Base-by-base conservation (phyloP, 2,329 filamentous ascomycete genomes). In the Exserohilum turcica region DNA sequence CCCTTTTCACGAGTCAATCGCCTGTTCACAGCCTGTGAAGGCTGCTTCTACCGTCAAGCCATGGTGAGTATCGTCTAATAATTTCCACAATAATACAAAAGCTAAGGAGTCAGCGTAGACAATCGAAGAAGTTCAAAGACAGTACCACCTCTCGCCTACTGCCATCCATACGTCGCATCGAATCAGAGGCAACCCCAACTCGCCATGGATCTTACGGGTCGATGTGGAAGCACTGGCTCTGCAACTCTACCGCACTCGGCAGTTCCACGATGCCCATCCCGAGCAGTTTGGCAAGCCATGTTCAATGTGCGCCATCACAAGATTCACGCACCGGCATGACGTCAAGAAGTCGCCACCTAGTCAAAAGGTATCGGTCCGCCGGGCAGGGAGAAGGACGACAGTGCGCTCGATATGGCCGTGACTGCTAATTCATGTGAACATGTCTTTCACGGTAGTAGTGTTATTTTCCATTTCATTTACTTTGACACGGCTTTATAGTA, bases 141-240 rank as follows among this genome's bases (percentile, higher is more conserved):
- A 70, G 43, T 71, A 68, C 46, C 68, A 72, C 56, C 60, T 70
- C 46, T 57, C 57, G 5, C 46, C 57, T 9, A 31, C 57, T 5
- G 58, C 61, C 7, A 33, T 65, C 18, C 39, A 57, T 15, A 10
- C 53, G n/a, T 60, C 54, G 1, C 57, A 54, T 21, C 31, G 43
- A 5, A 60, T 70, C 38, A 57, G 68, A 43, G 54, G 62, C 12
- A 48, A 36, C 21, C 52, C 48, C 6, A 24, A 52, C 29, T 60
- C 57, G 10, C 44, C 52, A 32, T 72, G 68, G 69, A 46, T 67
- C 16, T 60, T 71, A 3, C 65, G 68, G 16, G 53, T 64, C 43
- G 67, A 72, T 31, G 66, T 72, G 15, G 70, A 72, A 28, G 64
- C 63, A 8, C 50, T 72, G 21, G 68, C 67, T 3, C 39, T 68